Conservation (phyloP, 257 asterid species). For the Fraxinus pennsylvanica region DNA sequence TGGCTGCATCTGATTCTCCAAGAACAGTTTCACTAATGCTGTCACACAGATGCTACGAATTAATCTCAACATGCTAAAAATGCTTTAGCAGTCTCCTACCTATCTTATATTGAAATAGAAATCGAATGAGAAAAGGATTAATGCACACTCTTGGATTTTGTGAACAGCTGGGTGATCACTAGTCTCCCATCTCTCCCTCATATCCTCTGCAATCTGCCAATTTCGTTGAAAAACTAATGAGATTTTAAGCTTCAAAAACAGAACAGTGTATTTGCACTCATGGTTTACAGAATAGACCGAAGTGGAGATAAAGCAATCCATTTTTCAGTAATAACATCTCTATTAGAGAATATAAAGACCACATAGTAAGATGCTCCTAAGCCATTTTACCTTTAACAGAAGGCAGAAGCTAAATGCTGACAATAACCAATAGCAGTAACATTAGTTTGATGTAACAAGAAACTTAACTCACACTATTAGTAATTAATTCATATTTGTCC, state of each 20-base stretch:
- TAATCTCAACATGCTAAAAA: constrained; percentile 20
- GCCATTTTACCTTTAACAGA: background rate
- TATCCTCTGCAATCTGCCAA: constrained; percentile 84
- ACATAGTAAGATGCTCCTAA: background rate
- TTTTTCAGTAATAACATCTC: background rate
- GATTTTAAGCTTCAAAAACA: constrained; percentile 8
- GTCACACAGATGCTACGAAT: constrained; percentile 36
- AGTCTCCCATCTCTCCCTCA: constrained; percentile 95
- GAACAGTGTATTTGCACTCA: background rate
- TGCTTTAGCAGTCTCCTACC: constrained; percentile 4
- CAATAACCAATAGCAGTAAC: background rate
- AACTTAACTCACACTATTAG: too few species aligned
- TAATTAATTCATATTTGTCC: too few species aligned
- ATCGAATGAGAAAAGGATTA: constrained; percentile 1
- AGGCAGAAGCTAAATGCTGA: background rate
- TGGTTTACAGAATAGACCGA: background rate
- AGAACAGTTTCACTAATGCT: constrained; percentile 87
- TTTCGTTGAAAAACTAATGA: constrained; percentile 20
- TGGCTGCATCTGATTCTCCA: constrained; percentile 92
- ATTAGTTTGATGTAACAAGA: background rate
- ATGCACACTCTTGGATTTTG: constrained; percentile 85
- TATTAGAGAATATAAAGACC: background rate
- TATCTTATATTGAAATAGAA: background rate
- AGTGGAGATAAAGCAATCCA: background rate
- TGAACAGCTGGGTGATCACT: constrained; percentile 93